These are phyloP conservation scores for Oenanthe javanica DNA, from an alignment of 140 eudicot species.

Conservation along the genomic window DNA sequence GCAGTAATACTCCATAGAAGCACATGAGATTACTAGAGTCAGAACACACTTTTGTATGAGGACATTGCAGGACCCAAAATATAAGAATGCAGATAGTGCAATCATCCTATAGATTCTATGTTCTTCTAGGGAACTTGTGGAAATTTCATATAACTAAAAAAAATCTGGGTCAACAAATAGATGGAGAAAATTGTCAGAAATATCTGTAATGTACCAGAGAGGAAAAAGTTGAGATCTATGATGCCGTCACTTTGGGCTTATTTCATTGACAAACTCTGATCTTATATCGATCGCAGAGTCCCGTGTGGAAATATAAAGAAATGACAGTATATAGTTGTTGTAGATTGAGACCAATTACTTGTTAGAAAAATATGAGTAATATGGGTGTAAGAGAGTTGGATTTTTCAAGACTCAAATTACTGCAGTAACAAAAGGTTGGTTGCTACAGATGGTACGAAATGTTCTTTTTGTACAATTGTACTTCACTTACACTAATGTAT, in stretches of 20 bases:
- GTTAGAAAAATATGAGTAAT: not conserved
- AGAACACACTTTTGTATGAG: not conserved
- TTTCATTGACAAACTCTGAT: not conserved
- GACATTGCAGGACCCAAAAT: not conserved
- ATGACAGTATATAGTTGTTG: not conserved
- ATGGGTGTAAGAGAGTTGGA: not conserved
- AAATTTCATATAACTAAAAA: not conserved
- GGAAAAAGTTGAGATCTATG: not conserved
- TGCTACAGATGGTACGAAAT: not conserved
- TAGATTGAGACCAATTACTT: not conserved
- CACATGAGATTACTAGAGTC: not conserved
- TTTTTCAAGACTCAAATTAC: not conserved
- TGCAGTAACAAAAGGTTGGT: not conserved
- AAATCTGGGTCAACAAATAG: not conserved
- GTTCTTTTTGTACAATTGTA: not conserved
- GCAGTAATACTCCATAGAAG: not conserved
- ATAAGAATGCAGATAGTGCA: not conserved
- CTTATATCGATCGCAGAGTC: not conserved
- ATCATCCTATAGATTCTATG: not conserved
- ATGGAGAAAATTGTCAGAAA: not conserved
- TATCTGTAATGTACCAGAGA: not conserved
- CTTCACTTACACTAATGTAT: not conserved
- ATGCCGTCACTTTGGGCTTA: not conserved
- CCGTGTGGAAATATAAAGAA: not conserved
- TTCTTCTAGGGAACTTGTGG: not conserved